Base-by-base conservation (phyloP, 2,329 filamentous ascomycete species). In the Calcarisporium arbuscula region DNA sequence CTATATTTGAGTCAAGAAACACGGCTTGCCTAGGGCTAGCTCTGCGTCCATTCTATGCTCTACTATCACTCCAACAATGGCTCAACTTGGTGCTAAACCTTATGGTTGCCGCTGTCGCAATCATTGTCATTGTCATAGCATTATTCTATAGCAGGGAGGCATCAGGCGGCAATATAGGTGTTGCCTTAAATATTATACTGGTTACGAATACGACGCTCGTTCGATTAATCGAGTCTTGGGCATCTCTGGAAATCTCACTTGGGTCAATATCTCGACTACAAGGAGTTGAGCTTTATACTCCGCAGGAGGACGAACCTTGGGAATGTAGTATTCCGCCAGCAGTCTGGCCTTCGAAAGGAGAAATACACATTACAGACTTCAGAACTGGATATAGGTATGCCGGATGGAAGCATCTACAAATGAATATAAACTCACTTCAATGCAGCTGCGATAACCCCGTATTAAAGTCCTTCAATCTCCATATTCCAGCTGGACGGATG, bases 51-150 rank as follows among this genome's bases (percentile, higher is more conserved):
- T 37, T 36, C 2, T 51, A 71, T 39, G 52, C 67, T 8, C 56
- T 70, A n/a, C 61, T 57, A 30, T 60, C 61, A 18, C 58, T 70
- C 5, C 68, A 71, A 40, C 54, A 63, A 26, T 72, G 68, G 67
- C 53, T 71, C 2, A 61, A 52, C 1, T 46, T 72, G 2, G 64
- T 67, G 2, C 46, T 72, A 5, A 64, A 71, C 35, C 45, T 72
- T 8, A 53, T 70, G 5, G 48, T 51, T 9, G 39, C 32, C 6
- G 45, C 35, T 4, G 55, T 72, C 20, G 64, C 67, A 0, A 30
- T 46, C 11, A 36, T 28, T 12, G 8, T 44, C 4, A 56, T 72
- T 26, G 64, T 65, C 1, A 29, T 49, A 11, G 40, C 65, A 2
- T 59, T 70, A 3, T 23, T 40, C 6, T 40, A 38, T 12, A 39